Evolutionary conservation across 208 protist species (phyloP).

Genomic region (Herpetomonas muscarum): DNA sequence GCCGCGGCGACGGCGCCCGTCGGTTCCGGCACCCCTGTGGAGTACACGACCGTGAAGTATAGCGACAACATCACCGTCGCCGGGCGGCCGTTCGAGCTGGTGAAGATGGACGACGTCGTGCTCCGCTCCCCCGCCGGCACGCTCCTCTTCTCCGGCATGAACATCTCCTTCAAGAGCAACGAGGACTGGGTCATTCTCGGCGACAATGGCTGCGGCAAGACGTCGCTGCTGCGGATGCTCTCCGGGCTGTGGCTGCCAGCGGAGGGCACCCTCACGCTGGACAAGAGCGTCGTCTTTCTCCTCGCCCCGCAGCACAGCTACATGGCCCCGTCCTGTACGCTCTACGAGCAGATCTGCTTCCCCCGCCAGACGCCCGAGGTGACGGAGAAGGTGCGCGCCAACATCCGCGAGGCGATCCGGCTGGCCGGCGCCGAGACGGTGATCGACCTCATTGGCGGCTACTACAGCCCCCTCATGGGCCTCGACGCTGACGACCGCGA

Average conservation of each 20-base stretch:
- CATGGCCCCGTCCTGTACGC: constrained; percentile 75
- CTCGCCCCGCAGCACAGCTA: constrained; percentile 80
- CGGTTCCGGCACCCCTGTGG: constrained; percentile 12
- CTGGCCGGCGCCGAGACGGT: constrained; percentile 73
- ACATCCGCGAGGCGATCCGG: constrained; percentile 51
- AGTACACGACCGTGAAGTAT: constrained; percentile 36
- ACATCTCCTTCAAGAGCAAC: constrained; percentile 43
- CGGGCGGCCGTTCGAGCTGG: constrained; percentile 25
- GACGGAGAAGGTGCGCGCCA: constrained; percentile 21
- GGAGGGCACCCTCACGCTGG: constrained; percentile 36
- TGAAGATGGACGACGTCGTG: constrained; percentile 48
- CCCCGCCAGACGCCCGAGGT: constrained; percentile 25
- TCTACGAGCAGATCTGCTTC: constrained; percentile 83
- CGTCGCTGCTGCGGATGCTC: constrained; percentile 80
- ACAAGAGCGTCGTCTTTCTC: constrained; percentile 45
- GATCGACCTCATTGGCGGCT: constrained; percentile 63
- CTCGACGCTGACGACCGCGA: constrained; percentile 36
- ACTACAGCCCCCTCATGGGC: constrained; percentile 63
- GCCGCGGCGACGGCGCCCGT: constrained; percentile 5
- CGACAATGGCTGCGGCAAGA: constrained; percentile 85
- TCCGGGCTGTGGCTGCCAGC: constrained; percentile 71
- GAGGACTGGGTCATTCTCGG: constrained; percentile 84
- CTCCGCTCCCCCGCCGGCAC: constrained; percentile 58
- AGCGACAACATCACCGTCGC: constrained; percentile 1
- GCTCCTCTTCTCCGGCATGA: constrained; percentile 56